Conservation (phyloP, 2,329 filamentous ascomycete species). For the Clarireedia sp. region DNA sequence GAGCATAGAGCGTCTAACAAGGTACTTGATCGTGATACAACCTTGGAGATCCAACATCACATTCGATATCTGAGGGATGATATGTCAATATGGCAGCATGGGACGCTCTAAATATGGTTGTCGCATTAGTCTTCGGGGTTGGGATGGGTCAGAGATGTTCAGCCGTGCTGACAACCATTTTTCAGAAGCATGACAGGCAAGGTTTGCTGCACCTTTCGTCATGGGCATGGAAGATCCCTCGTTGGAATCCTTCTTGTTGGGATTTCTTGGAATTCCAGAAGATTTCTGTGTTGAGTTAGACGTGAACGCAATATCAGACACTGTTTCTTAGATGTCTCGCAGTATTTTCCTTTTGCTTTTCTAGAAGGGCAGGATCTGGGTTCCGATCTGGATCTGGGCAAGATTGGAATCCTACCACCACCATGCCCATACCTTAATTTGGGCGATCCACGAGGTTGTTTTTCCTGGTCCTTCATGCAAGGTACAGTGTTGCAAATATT, state of each 20-base stretch:
- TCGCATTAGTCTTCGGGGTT: not conserved
- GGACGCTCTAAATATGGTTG: not conserved
- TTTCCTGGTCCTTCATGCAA: not conserved
- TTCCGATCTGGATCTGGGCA: not conserved
- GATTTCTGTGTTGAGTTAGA: not conserved
- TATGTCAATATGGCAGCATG: not conserved
- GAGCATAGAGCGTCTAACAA: not conserved
- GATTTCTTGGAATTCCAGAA: not conserved
- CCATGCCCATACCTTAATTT: not conserved
- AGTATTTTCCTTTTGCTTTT: not conserved
- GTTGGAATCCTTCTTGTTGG: not conserved
- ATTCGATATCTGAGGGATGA: not conserved
- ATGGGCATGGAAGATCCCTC: not conserved
- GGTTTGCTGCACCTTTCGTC: not conserved
- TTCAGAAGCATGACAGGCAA: not conserved
- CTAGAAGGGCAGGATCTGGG: not conserved
- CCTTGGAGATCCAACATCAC: not conserved
- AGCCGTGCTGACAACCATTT: not conserved
- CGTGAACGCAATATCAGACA: not conserved
- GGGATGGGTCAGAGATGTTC: not conserved
- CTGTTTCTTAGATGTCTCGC: not conserved
- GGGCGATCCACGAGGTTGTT: not conserved
- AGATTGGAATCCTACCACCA: not conserved
- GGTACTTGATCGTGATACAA: not conserved
- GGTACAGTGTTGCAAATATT: not conserved